Conservation (phyloP, 1,284 basidiomycete genomes). For the Stygiomarasmius scandens region DNA sequence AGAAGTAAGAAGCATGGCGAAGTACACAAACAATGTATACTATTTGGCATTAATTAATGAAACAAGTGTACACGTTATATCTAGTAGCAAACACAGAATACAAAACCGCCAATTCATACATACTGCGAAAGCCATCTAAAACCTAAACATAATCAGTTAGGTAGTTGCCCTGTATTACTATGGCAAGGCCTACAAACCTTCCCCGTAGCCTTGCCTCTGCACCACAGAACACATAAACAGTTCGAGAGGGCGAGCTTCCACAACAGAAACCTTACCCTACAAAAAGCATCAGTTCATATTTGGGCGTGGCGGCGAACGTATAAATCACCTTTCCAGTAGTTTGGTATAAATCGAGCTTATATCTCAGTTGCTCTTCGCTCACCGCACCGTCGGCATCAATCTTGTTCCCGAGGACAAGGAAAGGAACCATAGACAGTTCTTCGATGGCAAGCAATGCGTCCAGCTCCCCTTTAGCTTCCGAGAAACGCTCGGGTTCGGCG, state of each 20-base stretch:
- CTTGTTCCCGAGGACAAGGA: slow-evolving; percentile 99
- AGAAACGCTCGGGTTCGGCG: slow-evolving; percentile 95
- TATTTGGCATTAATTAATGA: no score
- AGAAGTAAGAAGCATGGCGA: slow-evolving; percentile 12
- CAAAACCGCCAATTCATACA: slow-evolving; percentile 3
- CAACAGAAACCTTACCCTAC: slow-evolving; percentile 95
- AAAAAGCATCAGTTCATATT: not conserved
- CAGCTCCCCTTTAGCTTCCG: slow-evolving; percentile 95
- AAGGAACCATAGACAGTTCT: slow-evolving; percentile 93
- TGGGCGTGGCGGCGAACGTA: not conserved
- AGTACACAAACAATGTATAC: no score
- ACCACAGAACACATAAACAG: slow-evolving; percentile 99
- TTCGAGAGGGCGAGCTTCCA: slow-evolving; percentile 97
- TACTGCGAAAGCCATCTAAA: slow-evolving; percentile 21
- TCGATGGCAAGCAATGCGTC: slow-evolving; percentile 95
- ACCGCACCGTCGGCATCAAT: slow-evolving; percentile 97
- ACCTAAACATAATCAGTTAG: slow-evolving; percentile 5
- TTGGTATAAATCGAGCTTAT: slow-evolving; percentile 95
- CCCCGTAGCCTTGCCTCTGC: slow-evolving; percentile 97
- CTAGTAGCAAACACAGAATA: no score
- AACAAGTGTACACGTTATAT: no score
- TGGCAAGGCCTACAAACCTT: slow-evolving; percentile 57
- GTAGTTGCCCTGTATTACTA: slow-evolving; percentile 13
- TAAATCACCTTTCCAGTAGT: slow-evolving; percentile 93
- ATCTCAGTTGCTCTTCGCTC: slow-evolving; percentile 96